These are phyloP conservation scores for Posidonia australis DNA, from an alignment of 106 monocot genomes.

Conservation along the genomic window DNA sequence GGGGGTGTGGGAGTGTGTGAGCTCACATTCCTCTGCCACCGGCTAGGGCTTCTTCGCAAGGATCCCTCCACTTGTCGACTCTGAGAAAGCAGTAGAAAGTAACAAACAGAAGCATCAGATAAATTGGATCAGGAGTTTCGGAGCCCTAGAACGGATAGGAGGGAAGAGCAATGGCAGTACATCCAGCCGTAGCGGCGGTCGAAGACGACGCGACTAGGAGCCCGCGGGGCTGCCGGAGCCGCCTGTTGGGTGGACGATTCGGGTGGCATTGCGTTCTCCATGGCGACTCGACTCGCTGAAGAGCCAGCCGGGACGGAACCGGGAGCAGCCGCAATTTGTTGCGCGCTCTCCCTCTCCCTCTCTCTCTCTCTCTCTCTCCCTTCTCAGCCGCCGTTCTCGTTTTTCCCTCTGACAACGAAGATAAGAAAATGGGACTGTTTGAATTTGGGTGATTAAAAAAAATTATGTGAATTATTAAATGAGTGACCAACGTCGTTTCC, in stretches of 20 bases:
- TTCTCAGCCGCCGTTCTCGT: too few relatives aligned
- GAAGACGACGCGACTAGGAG: constrained; percentile 28
- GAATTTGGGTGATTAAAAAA: too few relatives aligned
- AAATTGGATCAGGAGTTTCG: neutral
- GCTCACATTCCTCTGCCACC: constrained; percentile 70
- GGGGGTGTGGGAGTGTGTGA: neutral
- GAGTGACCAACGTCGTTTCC: too few relatives aligned
- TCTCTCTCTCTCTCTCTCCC: too few relatives aligned
- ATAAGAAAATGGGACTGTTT: too few relatives aligned
- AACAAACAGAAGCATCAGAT: neutral
- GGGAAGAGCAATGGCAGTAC: constrained; percentile 20
- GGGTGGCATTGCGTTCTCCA: too few relatives aligned
- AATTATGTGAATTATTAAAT: too few relatives aligned
- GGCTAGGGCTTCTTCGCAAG: constrained; percentile 57
- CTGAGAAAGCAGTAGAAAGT: constrained; percentile 17
- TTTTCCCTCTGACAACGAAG: too few relatives aligned
- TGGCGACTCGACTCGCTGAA: too few relatives aligned
- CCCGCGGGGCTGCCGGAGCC: constrained; percentile 1
- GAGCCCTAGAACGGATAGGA: neutral
- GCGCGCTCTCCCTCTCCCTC: too few relatives aligned
- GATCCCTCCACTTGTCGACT: constrained; percentile 70
- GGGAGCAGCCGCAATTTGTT: too few relatives aligned
- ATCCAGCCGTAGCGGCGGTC: constrained; percentile 68
- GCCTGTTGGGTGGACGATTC: neutral
- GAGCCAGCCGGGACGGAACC: too few relatives aligned